phyloP scores from a whole-genome alignment of 2,329 filamentous ascomycete genomes.

The Camptophora hylomeconis region DNA sequence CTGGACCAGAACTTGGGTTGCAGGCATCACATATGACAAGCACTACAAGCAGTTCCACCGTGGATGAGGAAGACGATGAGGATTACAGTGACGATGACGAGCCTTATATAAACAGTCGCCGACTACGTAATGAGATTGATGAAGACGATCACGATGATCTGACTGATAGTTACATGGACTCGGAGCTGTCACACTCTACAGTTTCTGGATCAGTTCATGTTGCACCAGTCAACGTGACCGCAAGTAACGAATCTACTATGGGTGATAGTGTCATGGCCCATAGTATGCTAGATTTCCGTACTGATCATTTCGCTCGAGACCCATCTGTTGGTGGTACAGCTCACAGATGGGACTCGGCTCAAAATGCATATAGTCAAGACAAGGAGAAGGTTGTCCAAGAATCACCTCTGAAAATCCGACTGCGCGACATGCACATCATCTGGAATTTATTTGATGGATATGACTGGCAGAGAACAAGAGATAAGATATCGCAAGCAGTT shows the following conservation, averaged over 20 bases:
- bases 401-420: conserved; percentile 62
- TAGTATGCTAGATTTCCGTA: conserved; percentile 52
- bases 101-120: conserved; percentile 21
- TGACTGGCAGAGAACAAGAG: conserved; percentile 81
- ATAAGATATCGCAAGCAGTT: conserved; percentile 76
- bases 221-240: conserved; percentile 40
- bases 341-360: conserved; percentile 66
- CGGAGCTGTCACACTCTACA: conserved; percentile 24
- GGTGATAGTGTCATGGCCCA: conserved; percentile 18
- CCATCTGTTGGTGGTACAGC: conserved; percentile 52
- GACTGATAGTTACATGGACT: conserved; percentile 20
- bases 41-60: conserved; percentile 6
- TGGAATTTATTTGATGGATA: conserved; percentile 98
- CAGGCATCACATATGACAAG: conserved; percentile 8
- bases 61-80: conserved; percentile 30
- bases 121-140: conserved; percentile 21
- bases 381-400: conserved; percentile 47
- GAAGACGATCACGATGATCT: conserved; percentile 27
- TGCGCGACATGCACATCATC: conserved; percentile 82
- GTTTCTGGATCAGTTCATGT: conserved; percentile 21
- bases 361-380: conserved; percentile 58
- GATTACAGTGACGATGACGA: conserved; percentile 27
- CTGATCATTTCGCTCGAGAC: conserved; percentile 61
- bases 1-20: conserved; percentile 17
- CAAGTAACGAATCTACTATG: conserved; percentile 29